Percentiles rank a stretch among this genome's conserved stretches.
Conservation (phyloP, 768 basidiomycete species). For the Cubamyces lactineus region DNA sequence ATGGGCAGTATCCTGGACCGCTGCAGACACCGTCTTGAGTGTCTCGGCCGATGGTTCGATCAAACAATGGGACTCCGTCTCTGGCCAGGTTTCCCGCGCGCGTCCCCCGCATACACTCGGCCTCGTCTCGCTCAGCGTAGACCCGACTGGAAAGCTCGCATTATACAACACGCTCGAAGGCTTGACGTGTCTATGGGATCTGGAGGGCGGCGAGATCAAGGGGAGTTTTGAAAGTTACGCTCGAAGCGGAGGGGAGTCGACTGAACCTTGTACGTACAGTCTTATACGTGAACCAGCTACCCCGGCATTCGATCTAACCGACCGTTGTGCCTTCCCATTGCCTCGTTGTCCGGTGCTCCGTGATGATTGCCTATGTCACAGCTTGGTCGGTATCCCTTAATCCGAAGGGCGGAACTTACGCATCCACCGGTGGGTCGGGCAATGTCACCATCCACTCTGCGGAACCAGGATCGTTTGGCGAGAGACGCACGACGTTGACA, state of each 20-base stretch:
- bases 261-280: slow-evolving; percentile 66
- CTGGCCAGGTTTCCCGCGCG: slow-evolving; percentile 62
- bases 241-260: slow-evolving; percentile 52
- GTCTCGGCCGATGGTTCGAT: slow-evolving; percentile 79
- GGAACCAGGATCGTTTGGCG: slow-evolving; percentile 65
- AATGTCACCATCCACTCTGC: slow-evolving; percentile 77
- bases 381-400: slow-evolving; percentile 88
- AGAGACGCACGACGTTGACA: slow-evolving; percentile 56
- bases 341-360: background rate
- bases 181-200: slow-evolving; percentile 74
- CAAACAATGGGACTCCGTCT: slow-evolving; percentile 70
- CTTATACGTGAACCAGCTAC: background rate
- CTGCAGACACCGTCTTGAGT: slow-evolving; percentile 61
- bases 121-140: slow-evolving; percentile 77
- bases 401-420: slow-evolving; percentile 73
- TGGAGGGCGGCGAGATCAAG: slow-evolving; percentile 59
- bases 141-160: slow-evolving; percentile 63
- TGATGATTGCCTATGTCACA: slow-evolving; percentile 29
- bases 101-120: slow-evolving; percentile 82
- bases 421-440: slow-evolving; percentile 72
- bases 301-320: background rate
- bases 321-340: background rate
- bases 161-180: slow-evolving; percentile 88
- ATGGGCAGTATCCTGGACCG: slow-evolving; percentile 79
- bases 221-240: slow-evolving; percentile 77